Percentiles rank a stretch among this genome's conserved stretches.
Conservation (phyloP, 768 basidiomycete species). For the Mycena metata region DNA sequence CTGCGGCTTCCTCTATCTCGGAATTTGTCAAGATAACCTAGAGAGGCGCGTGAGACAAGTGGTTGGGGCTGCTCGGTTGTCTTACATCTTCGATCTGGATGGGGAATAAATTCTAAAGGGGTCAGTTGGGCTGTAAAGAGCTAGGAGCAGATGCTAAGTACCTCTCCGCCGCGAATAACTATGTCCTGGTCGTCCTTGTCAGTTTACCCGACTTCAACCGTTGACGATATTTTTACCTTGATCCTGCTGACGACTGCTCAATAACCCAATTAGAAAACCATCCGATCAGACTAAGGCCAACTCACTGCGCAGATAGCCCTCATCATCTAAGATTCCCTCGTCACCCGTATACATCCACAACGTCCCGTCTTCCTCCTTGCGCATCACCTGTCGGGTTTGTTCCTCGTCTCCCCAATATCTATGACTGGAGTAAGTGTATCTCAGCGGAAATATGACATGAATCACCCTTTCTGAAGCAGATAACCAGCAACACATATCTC, state of each 20-base stretch:
- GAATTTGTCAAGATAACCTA: conserved; percentile 35
- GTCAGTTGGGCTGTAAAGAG: conserved; percentile 3
- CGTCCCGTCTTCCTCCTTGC: conserved; percentile 63
- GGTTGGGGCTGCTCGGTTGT: conserved; percentile 49
- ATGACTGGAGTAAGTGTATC: background rate
- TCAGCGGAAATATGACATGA: conserved; percentile 6
- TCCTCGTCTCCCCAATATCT: conserved; percentile 85
- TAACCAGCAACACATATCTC: conserved; percentile 84
- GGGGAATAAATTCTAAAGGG: conserved; percentile 79
- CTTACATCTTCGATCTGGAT: conserved; percentile 87
- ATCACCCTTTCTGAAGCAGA: conserved; percentile 83
- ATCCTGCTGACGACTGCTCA: conserved; percentile 79
- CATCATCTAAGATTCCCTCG: conserved; percentile 83
- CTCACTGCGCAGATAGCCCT: conserved; percentile 83
- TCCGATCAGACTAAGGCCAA: conserved; percentile 20
- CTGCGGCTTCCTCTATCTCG: conserved; percentile 77
- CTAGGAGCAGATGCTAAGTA: conserved; percentile 41
- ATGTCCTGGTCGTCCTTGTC: conserved; percentile 66
- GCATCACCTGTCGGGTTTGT: conserved; percentile 74
- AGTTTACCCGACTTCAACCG: background rate
- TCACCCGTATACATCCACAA: conserved; percentile 91
- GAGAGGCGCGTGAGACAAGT: background rate
- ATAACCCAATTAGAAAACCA: conserved; percentile 9
- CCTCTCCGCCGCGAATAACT: conserved; percentile 90
- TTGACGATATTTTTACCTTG: conserved; percentile 62